Base-by-base conservation (phyloP, 73 alveolate species). In the Paramecium biaurelia region DNA sequence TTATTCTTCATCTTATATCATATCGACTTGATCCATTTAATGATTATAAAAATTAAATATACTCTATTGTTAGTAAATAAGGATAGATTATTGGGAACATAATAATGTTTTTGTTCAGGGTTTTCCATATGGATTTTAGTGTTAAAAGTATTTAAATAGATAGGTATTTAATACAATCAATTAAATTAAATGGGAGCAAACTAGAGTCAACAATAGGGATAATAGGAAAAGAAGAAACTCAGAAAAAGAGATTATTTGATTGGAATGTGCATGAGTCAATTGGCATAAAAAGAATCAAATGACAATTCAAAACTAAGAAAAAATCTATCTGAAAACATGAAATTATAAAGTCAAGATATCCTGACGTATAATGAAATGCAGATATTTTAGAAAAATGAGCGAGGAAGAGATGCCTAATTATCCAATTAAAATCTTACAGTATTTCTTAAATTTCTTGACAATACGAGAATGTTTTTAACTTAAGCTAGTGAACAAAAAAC, bases 161-260 rank as follows among this genome's bases (percentile, higher is more conserved):
- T 72, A 34, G 63, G 14, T 34, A 28, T 32, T 8, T 21, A 53
- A 35, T 20, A 72, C 45, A 34, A 35, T 28, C 30, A 72, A 72
- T 32, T 72, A 72, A 35, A 72, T 35, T 72, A 35, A 34, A 72
- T 72, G 86, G 86, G 86, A 72, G 86, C 59, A 72, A 12, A 72
- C 15, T 42, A 72, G 45, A 72, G 86, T 72, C 34, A 72, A 53
- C 30, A 53, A 72, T 72, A 72, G 45, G 56, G 58, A 37, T 4
- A 72, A 38, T 35, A 35, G 35, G 86, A 72, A 34, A 72, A 72
- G 32, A 72, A 7, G 56, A 72, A 26, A 38, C n/a, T 42, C 20
- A 30, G 86, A 34, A 72, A 35, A 23, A 72, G 86, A 72, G 86
- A 72, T 72, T 34, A 28, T 34, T 18, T 35, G 7, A 35, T 72